Base-by-base conservation (phyloP, 208 protist species). In the Trypanosoma brucei region DNA sequence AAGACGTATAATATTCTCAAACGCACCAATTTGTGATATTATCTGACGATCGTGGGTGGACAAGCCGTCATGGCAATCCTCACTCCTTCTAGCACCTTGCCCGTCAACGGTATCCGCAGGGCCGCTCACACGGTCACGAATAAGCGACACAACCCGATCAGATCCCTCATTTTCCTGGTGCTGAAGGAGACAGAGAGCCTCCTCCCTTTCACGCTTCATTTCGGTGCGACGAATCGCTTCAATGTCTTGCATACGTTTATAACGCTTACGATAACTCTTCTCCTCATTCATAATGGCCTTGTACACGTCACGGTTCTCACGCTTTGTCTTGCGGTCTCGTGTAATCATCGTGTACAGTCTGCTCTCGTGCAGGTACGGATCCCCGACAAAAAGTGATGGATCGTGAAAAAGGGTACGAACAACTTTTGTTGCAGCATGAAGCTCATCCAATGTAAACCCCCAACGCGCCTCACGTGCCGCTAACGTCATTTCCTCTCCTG, bases 331-430 rank as follows among this genome's bases (percentile, higher is more conserved):
- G 59, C 82, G 91, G 52, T 87, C 83, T 51, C 91, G 87, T 2
- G 83, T 93, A 72, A 96, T 96, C 88, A 93, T 94, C 4, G 84
- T 93, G 78, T 93, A 94, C 46, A 96, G 83, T 34, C 91, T 83
- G 52, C 83, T 93, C 59, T 92, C 88, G 31, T 70, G 64, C 4
- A 96, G 78, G 60, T 91, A 88, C 2, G 77, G 71, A 62, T 94
- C 87, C 34, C 84, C 80, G 34, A 94, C 72, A 63, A 90, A 96
- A 46, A 96, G 74, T 14, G 76, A 62, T 33, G 91, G 91, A 60
- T 94, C 78, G 45, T 62, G 63, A 60, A 89, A 91, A 30, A 96
- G 81, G 4, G 70, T 79, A 34, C 76, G 75, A 38, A 96, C 86
- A 45, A 96, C 91, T 62, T 87, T 91, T 22, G 81, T 80, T 9